Evolutionary conservation across 1,139 yeast species (phyloP).

Genomic region (Candida sojae): DNA sequence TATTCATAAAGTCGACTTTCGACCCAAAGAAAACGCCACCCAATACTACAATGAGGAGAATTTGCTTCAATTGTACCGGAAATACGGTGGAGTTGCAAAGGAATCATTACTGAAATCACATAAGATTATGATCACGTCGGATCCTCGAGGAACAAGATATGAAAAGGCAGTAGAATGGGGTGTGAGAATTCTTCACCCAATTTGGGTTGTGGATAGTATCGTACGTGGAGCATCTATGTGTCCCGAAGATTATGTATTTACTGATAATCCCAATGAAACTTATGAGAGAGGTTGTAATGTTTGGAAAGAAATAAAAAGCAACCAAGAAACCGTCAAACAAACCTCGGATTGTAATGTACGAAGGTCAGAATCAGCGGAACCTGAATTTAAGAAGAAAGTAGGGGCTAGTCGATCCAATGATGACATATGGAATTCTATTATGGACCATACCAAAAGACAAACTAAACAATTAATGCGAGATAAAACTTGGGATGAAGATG

Average conservation of each 20-base stretch:
- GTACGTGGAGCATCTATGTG: constrained; percentile 62
- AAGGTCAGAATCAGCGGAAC: constrained; percentile 16
- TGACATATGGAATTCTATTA: constrained; percentile 52
- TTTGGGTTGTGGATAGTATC: constrained; percentile 70
- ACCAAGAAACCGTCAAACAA: constrained; percentile 1
- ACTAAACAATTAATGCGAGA: constrained; percentile 20
- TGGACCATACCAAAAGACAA: constrained; percentile 33
- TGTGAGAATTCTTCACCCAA: constrained; percentile 70
- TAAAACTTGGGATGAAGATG: constrained; percentile 32
- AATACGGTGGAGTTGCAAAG: constrained; percentile 61
- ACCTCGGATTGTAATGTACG: constrained; percentile 12
- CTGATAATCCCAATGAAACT: constrained; percentile 23
- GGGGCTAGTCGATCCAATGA: constrained; percentile 20
- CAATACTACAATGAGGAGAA: constrained; percentile 28
- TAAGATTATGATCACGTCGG: constrained; percentile 56
- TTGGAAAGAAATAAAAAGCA: constrained; percentile 39
- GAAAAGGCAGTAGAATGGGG: constrained; percentile 67
- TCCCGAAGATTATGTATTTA: constrained; percentile 42
- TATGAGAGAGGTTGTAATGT: constrained; percentile 52
- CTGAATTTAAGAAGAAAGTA: constrained; percentile 16
- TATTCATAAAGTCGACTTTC: constrained; percentile 6
- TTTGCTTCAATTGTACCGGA: constrained; percentile 36
- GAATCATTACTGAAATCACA: constrained; percentile 56
- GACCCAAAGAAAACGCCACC: constrained; percentile 7
- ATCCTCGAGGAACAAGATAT: constrained; percentile 59